phyloP scores from a whole-genome alignment of 2,329 filamentous ascomycete species.

The Botrytis fabae region DNA sequence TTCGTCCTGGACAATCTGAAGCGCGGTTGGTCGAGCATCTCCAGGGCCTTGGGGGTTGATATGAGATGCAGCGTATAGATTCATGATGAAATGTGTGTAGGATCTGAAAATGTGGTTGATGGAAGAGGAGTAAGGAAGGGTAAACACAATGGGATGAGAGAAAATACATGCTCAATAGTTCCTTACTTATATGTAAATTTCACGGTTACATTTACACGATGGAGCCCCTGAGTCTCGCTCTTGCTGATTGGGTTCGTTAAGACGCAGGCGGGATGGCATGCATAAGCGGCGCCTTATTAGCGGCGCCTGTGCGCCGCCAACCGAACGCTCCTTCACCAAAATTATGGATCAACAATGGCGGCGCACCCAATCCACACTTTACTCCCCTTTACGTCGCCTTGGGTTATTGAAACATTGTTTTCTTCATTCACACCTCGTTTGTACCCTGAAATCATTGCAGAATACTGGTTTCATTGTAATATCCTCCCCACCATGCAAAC shows the following conservation, averaged over 20 bases:
- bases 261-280: not conserved
- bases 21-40: not conserved
- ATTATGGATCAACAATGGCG: not conserved
- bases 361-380: not conserved
- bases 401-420: not conserved
- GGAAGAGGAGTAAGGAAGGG: not conserved
- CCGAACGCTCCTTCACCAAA: not conserved
- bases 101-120: not conserved
- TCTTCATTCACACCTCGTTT: not conserved
- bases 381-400: not conserved
- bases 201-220: not conserved
- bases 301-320: not conserved
- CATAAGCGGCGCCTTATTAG: not conserved
- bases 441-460: not conserved
- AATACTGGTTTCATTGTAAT: not conserved
- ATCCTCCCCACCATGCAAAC: not conserved
- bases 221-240: not conserved
- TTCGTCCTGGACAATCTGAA: not conserved
- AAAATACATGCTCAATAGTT: not conserved
- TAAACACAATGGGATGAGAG: not conserved
- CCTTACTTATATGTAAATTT: not conserved
- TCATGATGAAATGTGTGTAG: not conserved
- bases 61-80: not conserved
- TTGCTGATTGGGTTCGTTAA: slow-evolving; percentile 2
- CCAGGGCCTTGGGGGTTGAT: not conserved